phyloP scores from a whole-genome alignment of 2,329 filamentous ascomycete species.

The Rugonectria rugulosa region DNA sequence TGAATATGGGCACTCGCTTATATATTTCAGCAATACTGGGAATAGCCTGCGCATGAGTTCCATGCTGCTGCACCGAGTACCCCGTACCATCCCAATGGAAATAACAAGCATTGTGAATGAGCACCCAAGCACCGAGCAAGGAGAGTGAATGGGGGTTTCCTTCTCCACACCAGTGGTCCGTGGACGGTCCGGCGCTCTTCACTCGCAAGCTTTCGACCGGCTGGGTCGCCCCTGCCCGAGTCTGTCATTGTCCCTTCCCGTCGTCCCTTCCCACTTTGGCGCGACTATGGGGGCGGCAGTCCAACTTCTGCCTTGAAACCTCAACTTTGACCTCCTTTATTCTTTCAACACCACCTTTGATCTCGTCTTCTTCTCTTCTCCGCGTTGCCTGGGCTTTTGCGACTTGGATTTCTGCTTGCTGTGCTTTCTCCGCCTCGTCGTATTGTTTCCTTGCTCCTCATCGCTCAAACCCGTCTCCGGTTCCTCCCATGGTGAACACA shows the following conservation, averaged over 20 bases:
- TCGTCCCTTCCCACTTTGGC: conserved; percentile 10
- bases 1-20: too few relatives aligned
- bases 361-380: neutral
- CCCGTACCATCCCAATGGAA: neutral
- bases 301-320: neutral
- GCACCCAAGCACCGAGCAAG: neutral
- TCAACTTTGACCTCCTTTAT: neutral
- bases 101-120: neutral
- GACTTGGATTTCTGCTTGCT: neutral
- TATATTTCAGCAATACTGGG: too few relatives aligned
- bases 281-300: neutral
- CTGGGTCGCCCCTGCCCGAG: conserved; percentile 10
- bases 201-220: conserved; percentile 3
- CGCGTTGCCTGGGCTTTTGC: neutral
- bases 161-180: conserved; percentile 16
- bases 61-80: too few relatives aligned
- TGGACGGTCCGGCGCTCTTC: conserved; percentile 4
- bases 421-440: neutral
- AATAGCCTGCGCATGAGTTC: too few relatives aligned
- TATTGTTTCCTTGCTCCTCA: neutral
- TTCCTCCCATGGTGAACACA: conserved; percentile 31
- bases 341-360: neutral
- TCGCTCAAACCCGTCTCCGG: neutral
- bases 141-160: conserved; percentile 9
- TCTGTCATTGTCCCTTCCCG: conserved; percentile 1